Conservation (phyloP, 306 rosid genomes). For the Vigna trinervia region DNA sequence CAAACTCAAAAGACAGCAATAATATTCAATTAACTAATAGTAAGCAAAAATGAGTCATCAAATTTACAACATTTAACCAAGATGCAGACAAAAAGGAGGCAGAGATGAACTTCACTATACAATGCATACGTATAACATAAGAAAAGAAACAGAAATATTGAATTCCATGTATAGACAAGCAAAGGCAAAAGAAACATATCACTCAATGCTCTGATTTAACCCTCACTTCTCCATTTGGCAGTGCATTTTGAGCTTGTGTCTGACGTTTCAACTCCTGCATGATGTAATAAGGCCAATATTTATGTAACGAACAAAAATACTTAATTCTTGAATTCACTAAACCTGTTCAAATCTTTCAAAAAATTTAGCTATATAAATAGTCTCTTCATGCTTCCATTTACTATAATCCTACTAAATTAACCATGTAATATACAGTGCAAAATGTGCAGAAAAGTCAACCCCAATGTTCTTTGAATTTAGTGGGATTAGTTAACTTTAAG, state of each 20-base stretch:
- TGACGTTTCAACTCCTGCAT: conserved; percentile 81
- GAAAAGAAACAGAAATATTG: not conserved
- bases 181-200: conserved; percentile 24
- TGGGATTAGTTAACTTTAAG: too few species aligned
- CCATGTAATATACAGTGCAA: too few species aligned
- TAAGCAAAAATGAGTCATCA: conserved; percentile 2
- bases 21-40: not conserved
- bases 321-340: not conserved
- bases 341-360: too few species aligned
- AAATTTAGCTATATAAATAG: not conserved
- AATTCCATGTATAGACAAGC: conserved; percentile 10
- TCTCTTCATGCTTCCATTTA: not conserved
- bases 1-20: too few species aligned
- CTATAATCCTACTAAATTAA: not conserved
- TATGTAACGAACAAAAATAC: not conserved
- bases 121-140: not conserved
- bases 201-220: conserved; percentile 69
- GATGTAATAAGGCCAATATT: conserved; percentile 33
- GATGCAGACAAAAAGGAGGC: conserved; percentile 1
- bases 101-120: conserved; percentile 23
- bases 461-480: too few species aligned
- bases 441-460: too few species aligned
- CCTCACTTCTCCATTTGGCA: conserved; percentile 88
- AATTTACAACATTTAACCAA: not conserved
- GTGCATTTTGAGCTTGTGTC: conserved; percentile 73